Conservation (phyloP, 2,329 filamentous ascomycete species). For the Pseudocercospora pini-densiflorae region DNA sequence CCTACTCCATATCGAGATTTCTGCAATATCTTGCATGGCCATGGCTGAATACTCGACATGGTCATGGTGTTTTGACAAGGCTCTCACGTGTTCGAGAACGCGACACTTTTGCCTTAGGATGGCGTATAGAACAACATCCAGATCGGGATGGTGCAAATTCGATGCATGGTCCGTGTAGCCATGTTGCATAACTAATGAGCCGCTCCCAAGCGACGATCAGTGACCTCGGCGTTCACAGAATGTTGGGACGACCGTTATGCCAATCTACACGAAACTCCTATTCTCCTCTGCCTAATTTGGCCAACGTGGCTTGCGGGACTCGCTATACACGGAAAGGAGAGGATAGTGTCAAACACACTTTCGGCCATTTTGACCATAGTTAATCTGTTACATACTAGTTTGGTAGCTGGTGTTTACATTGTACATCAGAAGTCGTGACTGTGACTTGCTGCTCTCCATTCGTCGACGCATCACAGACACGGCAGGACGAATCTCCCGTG, state of each 20-base stretch:
- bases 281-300: not conserved
- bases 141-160: not conserved
- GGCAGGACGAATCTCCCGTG: not conserved
- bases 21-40: not conserved
- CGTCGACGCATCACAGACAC: not conserved
- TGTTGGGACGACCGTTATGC: not conserved
- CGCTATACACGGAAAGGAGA: not conserved
- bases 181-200: not conserved
- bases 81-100: not conserved
- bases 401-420: not conserved
- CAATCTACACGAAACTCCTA: slow-evolving; percentile 12
- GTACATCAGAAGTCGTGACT: not conserved
- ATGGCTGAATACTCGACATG: not conserved
- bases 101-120: not conserved
- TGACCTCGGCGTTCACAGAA: not conserved
- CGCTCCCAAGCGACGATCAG: too few relatives aligned
- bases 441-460: not conserved
- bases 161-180: not conserved
- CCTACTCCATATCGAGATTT: not conserved
- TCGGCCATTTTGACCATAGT: not conserved
- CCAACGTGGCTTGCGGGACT: not conserved
- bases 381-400: not conserved
- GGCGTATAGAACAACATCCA: not conserved
- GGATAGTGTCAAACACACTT: not conserved
- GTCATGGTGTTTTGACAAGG: not conserved